Percentiles rank a stretch among this genome's conserved stretches.
phyloP scores from a whole-genome alignment of 2,329 filamentous ascomycete genomes.

The Penicillium palitans region DNA sequence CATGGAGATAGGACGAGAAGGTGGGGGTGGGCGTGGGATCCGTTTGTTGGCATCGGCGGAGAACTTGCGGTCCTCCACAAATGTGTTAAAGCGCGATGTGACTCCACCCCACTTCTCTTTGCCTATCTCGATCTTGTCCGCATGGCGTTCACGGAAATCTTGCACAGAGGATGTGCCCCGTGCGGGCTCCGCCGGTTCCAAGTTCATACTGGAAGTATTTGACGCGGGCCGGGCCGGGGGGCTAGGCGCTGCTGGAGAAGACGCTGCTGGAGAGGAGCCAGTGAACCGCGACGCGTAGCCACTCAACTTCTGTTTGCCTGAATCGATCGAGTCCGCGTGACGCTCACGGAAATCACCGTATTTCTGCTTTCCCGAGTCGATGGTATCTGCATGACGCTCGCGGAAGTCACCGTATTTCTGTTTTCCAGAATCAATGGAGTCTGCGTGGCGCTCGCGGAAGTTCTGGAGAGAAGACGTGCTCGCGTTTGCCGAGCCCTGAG shows the following conservation, averaged over 20 bases:
- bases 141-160: slow-evolving; percentile 69
- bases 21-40: slow-evolving; percentile 30
- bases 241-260: background rate
- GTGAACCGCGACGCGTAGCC: slow-evolving; percentile 25
- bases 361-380: slow-evolving; percentile 29
- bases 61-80: slow-evolving; percentile 44
- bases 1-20: slow-evolving; percentile 16
- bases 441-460: slow-evolving; percentile 64
- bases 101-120: slow-evolving; percentile 55
- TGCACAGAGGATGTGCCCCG: slow-evolving; percentile 12
- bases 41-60: slow-evolving; percentile 27
- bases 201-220: slow-evolving; percentile 4
- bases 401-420: slow-evolving; percentile 58
- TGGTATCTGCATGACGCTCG: slow-evolving; percentile 67
- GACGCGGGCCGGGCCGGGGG: slow-evolving; percentile 6
- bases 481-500: slow-evolving; percentile 58
- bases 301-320: slow-evolving; percentile 59
- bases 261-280: slow-evolving; percentile 4
- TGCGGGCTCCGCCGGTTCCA: slow-evolving; percentile 24
- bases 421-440: slow-evolving; percentile 50
- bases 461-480: slow-evolving; percentile 37
- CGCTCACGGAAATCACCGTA: slow-evolving; percentile 65
- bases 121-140: slow-evolving; percentile 65
- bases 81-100: slow-evolving; percentile 47
- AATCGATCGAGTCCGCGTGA: slow-evolving; percentile 67